Percentiles rank a stretch among this genome's conserved stretches.
These are phyloP conservation scores for Neltuma alba DNA, from an alignment of 306 rosid genomes.

Conservation along the genomic window DNA sequence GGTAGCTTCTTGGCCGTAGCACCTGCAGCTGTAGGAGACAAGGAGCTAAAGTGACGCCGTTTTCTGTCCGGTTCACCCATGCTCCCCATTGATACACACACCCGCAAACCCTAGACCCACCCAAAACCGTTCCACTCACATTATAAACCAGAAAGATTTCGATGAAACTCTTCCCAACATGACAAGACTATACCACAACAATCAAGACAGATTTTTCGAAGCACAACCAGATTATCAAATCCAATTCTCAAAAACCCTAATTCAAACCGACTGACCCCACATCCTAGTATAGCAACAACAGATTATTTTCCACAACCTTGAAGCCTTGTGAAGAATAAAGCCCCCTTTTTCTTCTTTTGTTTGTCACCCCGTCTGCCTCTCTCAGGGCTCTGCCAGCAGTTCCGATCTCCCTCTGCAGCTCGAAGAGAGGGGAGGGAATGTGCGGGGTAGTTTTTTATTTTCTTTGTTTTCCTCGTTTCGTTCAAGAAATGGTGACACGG, in stretches of 20 bases:
- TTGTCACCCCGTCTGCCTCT: not conserved
- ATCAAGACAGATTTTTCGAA: constrained; percentile 15
- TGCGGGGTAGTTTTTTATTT: not conserved
- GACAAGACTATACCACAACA: constrained; percentile 21
- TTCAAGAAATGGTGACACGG: constrained; percentile 8
- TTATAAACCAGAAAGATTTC: constrained; percentile 36
- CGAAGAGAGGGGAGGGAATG: constrained; percentile 32
- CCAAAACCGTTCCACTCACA: constrained; percentile 53
- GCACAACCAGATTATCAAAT: constrained; percentile 19
- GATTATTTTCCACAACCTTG: constrained; percentile 11
- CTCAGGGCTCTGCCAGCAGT: constrained; percentile 25
- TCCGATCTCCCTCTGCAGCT: constrained; percentile 28
- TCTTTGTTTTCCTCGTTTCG: not conserved
- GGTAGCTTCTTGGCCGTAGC: constrained; percentile 76
- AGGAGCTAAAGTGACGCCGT: constrained; percentile 89
- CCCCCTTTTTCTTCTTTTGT: constrained; percentile 1
- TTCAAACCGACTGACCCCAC: constrained; percentile 34
- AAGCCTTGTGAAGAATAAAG: constrained; percentile 26
- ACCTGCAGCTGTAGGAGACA: constrained; percentile 71
- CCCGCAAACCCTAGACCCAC: constrained; percentile 62
- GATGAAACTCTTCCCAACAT: constrained; percentile 26
- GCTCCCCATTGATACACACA: constrained; percentile 80
- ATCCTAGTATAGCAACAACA: constrained; percentile 1
- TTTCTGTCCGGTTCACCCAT: constrained; percentile 85
- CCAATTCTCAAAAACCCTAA: constrained; percentile 64